Evolutionary conservation across 2,329 filamentous ascomycete species (phyloP), one percentile per base, ranked within the genome.

Genomic region (Claviceps paspali): DNA sequence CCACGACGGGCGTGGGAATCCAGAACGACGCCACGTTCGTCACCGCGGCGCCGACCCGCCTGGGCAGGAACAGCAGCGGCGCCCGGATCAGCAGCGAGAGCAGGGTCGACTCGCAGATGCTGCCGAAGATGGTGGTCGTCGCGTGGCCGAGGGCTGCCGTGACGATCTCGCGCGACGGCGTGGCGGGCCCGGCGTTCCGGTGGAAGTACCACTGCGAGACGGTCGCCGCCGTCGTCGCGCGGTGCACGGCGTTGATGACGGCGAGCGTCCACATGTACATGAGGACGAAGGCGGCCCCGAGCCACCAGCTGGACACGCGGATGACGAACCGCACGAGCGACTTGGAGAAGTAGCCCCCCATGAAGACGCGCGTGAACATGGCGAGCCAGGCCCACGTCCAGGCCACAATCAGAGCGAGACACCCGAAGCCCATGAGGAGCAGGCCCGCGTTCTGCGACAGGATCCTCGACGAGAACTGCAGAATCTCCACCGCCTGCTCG

Each of bases 121-220:
- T 92, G 38, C 91, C 91, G 51, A 95, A 92, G 27, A 95, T 78
- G 2, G 84, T 88, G 12, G 84, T 87, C 11, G 75, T 66, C 3
- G 87, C 80, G 60, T 98, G 91, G 35, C 68, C 67, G 31, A 94
- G 65, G 11, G 87, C 88, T 6, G 87, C 88, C 43, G 74, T 67
- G 19, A 96, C 85, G 33, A 96, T 80, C 38, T 87, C 79, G 39
- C 71, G 68, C 1, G 85, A 87, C 1, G 83, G 77, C 2, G 86
- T 78, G 7, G 79, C 68, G 5, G 88, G 85, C 9, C 78, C 72
- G 4, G 78, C 76, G 49, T 92, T 82, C 44, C 91, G 84, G 58
- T 96, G 88, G 58, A 96, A 98, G 60, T 98, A 98, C 91, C 91
- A 98, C 58, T 98, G 91, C 29, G 85, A 93, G 18, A 96, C 88